These are phyloP conservation scores for Neurospora tetraspora DNA, from an alignment of 495 filamentous ascomycete species.

Conservation along the genomic window DNA sequence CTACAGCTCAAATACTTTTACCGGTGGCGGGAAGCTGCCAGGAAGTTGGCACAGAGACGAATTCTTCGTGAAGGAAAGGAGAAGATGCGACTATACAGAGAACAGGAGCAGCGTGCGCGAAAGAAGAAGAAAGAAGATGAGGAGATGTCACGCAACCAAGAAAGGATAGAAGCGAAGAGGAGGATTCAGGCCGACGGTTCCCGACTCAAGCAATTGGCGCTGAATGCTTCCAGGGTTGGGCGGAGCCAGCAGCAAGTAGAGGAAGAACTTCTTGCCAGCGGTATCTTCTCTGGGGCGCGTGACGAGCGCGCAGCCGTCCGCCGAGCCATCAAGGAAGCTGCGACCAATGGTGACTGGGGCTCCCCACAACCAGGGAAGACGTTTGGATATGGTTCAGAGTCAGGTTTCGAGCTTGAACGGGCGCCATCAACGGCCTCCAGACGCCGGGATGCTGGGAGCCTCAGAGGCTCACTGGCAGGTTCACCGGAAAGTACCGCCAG, in stretches of 20 bases:
- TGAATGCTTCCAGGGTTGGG: constrained; percentile 3
- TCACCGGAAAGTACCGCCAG: constrained; percentile 10
- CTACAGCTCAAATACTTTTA: constrained; percentile 39
- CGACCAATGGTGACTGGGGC: neutral
- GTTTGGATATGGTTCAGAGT: constrained; percentile 13
- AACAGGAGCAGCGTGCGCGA: constrained; percentile 13
- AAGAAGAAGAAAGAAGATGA: constrained; percentile 25
- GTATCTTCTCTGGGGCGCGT: constrained; percentile 28
- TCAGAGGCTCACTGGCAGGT: neutral
- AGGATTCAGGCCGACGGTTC: constrained; percentile 11
- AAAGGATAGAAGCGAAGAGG: constrained; percentile 14
- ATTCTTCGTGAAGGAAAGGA: constrained; percentile 28
- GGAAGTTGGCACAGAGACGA: constrained; percentile 16
- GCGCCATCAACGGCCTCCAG: neutral
- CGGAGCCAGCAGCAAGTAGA: constrained; percentile 16
- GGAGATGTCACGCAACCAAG: constrained; percentile 17
- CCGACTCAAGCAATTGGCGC: constrained; percentile 4
- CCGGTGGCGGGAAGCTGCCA: constrained; percentile 34
- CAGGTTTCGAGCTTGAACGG: constrained; percentile 14
- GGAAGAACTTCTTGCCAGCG: constrained; percentile 33
- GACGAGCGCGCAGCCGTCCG: constrained; percentile 26
- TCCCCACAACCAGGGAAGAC: neutral
- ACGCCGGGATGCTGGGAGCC: neutral
- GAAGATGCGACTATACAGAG: constrained; percentile 18
- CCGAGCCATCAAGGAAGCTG: constrained; percentile 13